phyloP scores from a whole-genome alignment of 2,329 filamentous ascomycete species.

The Paraconiothyrium sp. region DNA sequence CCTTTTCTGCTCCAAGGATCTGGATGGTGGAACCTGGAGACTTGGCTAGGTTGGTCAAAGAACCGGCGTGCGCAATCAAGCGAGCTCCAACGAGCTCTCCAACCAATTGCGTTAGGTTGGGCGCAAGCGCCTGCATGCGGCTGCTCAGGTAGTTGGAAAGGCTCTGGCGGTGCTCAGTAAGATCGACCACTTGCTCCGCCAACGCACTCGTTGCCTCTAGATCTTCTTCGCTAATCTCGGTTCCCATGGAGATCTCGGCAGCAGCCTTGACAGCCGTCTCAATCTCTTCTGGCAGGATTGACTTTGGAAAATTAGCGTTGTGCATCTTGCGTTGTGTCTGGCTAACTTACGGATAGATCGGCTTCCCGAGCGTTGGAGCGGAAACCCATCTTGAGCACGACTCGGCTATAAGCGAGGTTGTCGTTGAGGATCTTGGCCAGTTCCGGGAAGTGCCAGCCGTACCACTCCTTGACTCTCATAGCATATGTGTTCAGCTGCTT shows the following conservation, averaged over 20 bases:
- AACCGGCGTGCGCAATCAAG: constrained; percentile 93
- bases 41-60: constrained; percentile 94
- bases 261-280: constrained; percentile 91
- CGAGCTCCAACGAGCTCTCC: constrained; percentile 94
- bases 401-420: constrained; percentile 74
- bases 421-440: constrained; percentile 91
- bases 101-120: constrained; percentile 91
- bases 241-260: constrained; percentile 97
- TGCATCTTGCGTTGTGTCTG: not conserved
- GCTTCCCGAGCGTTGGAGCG: constrained; percentile 78
- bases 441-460: constrained; percentile 99
- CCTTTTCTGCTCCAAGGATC: constrained; percentile 98
- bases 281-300: constrained; percentile 94
- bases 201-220: constrained; percentile 90
- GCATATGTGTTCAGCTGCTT: constrained; percentile 99
- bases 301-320: constrained; percentile 12
- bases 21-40: constrained; percentile 94
- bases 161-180: constrained; percentile 82
- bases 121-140: constrained; percentile 96
- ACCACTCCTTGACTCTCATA: constrained; percentile 99
- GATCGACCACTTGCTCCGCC: constrained; percentile 90
- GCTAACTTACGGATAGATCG: constrained; percentile 68
- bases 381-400: constrained; percentile 90
- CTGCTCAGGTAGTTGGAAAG: constrained; percentile 88
- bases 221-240: constrained; percentile 93